Evolutionary conservation across 1,284 basidiomycete genomes (phyloP).

Genomic region (Puccinia coronata): DNA sequence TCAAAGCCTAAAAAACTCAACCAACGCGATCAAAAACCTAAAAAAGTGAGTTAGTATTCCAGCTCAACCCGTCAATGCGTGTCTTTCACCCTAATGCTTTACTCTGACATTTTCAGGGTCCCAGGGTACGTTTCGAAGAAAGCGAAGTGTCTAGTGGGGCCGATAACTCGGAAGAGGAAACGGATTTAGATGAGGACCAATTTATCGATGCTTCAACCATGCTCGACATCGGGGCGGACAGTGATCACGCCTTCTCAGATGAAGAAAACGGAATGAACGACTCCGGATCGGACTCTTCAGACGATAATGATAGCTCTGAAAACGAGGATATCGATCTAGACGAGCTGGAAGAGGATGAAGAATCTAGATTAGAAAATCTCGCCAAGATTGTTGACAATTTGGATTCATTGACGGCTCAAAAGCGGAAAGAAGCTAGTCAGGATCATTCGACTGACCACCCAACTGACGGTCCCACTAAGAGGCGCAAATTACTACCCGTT

Average conservation of each 20-base stretch:
- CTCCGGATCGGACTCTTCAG: neutral
- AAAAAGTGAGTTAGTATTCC: neutral
- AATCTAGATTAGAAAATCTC: conserved; percentile 23
- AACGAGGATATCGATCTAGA: conserved; percentile 28
- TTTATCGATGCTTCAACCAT: conserved; percentile 47
- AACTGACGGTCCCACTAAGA: conserved; percentile 23
- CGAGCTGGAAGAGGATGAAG: conserved; percentile 31
- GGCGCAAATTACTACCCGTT: conserved; percentile 42
- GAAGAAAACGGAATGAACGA: conserved; percentile 8
- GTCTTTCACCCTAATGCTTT: neutral
- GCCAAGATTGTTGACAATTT: conserved; percentile 37
- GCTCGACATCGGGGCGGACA: conserved; percentile 43
- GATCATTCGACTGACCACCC: neutral
- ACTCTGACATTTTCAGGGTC: neutral
- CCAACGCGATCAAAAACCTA: neutral
- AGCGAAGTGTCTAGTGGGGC: neutral
- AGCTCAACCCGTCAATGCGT: neutral
- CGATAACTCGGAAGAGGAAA: conserved; percentile 31
- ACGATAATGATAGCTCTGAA: neutral
- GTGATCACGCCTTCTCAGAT: conserved; percentile 35
- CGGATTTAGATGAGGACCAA: conserved; percentile 5
- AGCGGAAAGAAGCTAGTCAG: conserved; percentile 28
- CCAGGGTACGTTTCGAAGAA: conserved; percentile 28
- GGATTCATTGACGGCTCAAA: conserved; percentile 12
- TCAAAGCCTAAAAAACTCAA: neutral